Conservation (phyloP, 352 stramenopile genomes). For the Globisporangium spinosum region DNA sequence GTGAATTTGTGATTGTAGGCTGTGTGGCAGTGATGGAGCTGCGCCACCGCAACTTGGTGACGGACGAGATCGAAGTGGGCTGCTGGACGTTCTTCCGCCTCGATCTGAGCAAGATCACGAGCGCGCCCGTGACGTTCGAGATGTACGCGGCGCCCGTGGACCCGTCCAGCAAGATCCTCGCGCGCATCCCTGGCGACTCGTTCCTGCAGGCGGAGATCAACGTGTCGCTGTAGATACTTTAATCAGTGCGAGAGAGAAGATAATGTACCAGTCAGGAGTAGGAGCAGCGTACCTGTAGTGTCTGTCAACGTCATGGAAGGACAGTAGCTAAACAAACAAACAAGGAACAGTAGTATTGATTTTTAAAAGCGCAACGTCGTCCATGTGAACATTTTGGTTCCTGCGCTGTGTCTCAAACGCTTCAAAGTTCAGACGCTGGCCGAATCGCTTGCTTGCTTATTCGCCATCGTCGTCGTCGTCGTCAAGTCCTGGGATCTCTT, state of each 20-base stretch:
- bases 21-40: slow-evolving; percentile 87
- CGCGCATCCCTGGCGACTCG: slow-evolving; percentile 79
- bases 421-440: not conserved
- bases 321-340: not conserved
- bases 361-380: not conserved
- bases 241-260: not conserved
- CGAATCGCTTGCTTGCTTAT: not conserved
- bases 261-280: not conserved
- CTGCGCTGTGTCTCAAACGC: not conserved
- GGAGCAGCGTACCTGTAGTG: not conserved
- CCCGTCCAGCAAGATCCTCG: slow-evolving; percentile 84
- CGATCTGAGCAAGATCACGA: slow-evolving; percentile 88
- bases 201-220: slow-evolving; percentile 89
- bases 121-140: slow-evolving; percentile 79
- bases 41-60: slow-evolving; percentile 77
- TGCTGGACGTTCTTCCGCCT: slow-evolving; percentile 90
- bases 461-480: slow-evolving; percentile 4
- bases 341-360: not conserved
- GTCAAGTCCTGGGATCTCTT: slow-evolving; percentile 12
- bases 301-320: not conserved
- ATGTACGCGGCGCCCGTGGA: slow-evolving; percentile 87
- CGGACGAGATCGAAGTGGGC: slow-evolving; percentile 81
- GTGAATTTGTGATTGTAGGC: slow-evolving; percentile 32
- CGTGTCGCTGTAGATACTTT: slow-evolving; percentile 60
- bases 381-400: not conserved